Conservation (phyloP, 345 rosid genomes). For the Brassica carinata region DNA sequence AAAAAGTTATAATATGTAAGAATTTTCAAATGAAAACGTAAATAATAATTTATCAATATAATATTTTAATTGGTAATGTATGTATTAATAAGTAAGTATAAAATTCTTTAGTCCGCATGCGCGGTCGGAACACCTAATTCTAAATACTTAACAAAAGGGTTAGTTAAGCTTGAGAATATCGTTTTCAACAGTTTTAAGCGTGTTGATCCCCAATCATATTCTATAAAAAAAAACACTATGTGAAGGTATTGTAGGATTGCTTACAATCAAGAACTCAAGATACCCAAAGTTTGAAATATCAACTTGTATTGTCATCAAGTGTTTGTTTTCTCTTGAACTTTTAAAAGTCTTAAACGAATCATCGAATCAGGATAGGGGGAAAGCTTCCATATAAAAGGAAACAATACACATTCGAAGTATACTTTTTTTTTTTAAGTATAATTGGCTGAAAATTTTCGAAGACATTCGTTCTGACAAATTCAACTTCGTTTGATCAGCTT, state of each 20-base stretch:
- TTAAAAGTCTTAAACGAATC: not conserved
- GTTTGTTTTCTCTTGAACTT: not conserved
- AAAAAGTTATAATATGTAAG: no score
- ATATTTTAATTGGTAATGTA: no score
- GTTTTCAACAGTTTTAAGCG: no score
- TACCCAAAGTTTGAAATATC: not conserved
- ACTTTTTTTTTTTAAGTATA: not conserved
- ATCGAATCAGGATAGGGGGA: slow-evolving; percentile 26
- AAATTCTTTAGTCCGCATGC: no score
- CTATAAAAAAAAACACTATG: no score
- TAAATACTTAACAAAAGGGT: no score
- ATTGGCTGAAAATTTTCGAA: slow-evolving; percentile 19
- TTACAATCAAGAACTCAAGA: not conserved
- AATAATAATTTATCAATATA: no score
- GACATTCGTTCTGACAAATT: slow-evolving; percentile 39
- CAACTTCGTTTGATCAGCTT: slow-evolving; percentile 42
- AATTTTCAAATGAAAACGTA: no score
- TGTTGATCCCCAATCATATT: not conserved
- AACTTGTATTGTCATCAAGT: not conserved
- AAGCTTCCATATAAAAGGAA: slow-evolving; percentile 33
- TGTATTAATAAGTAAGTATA: no score
- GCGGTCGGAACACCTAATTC: no score
- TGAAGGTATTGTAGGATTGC: not conserved
- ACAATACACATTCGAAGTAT: slow-evolving; percentile 16
- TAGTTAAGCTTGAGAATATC: no score